phyloP scores from a whole-genome alignment of 2,329 filamentous ascomycete species.

The Colletotrichum sp. region DNA sequence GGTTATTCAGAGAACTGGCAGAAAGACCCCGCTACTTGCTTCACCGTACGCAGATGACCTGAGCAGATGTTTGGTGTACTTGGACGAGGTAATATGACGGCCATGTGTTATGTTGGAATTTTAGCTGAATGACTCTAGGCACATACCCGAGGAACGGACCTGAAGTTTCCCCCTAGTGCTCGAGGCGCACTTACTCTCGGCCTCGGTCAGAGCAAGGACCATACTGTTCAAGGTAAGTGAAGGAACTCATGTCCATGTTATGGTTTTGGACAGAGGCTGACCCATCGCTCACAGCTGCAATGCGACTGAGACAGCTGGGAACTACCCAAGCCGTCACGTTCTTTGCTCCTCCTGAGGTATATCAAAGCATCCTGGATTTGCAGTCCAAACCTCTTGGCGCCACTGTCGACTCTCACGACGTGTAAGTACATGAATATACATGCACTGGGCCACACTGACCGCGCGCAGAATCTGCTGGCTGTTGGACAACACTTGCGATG shows the following conservation, averaged over 20 bases:
- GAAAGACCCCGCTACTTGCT: conserved; percentile 50
- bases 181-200: conserved; percentile 61
- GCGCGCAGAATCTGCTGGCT: conserved; percentile 54
- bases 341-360: conserved; percentile 63
- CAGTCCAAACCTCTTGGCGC: conserved; percentile 31
- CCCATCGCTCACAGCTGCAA: conserved; percentile 56
- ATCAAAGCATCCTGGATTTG: conserved; percentile 63
- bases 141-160: conserved; percentile 65
- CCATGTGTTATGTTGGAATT: background rate
- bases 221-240: conserved; percentile 60
- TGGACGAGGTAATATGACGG: conserved; percentile 50
- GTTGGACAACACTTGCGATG: conserved; percentile 65
- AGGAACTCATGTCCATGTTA: background rate
- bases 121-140: conserved; percentile 33
- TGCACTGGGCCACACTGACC: background rate
- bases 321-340: conserved; percentile 61
- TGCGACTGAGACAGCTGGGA: conserved; percentile 65
- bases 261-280: background rate
- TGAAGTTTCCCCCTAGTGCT: conserved; percentile 55
- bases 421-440: conserved; percentile 31
- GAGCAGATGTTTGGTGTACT: conserved; percentile 57
- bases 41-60: conserved; percentile 61
- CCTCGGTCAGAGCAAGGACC: conserved; percentile 63
- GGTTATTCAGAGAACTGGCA: conserved; percentile 44
- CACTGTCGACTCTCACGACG: conserved; percentile 50